Evolutionary conservation across 2,329 filamentous ascomycete genomes (phyloP), one percentile per base, ranked within the genome.

Genomic region (Sclerotinia subarctica): DNA sequence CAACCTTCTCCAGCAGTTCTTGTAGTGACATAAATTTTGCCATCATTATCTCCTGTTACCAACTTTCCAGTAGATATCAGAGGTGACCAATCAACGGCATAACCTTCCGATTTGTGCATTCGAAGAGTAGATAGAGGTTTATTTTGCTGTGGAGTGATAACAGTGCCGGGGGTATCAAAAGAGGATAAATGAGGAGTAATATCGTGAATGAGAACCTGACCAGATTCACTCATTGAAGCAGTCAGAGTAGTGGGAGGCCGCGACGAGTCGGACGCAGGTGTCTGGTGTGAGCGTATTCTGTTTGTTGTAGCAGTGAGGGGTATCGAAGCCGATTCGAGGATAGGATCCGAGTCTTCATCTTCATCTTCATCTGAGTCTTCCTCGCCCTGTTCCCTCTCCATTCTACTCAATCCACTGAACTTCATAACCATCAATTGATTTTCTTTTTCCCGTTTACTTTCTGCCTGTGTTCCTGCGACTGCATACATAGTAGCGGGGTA

Each of bases 351-450:
- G 72, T 82, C 82, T 72, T 87, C 85, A 70, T 96, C 93, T 71
- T 93, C 90, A 38, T 88, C 87, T 53, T 92, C 90, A 42, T 88
- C 87, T 24, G 86, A 86, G 47, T 90, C 88, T 21, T 90, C 89
- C 57, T 90, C 89, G 29, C 84, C 81, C 44, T 82, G 85, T 2
- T 85, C 86, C 69, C 86, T 85, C 76, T 96, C 91, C 89, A 95
- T 97, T 77, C 89, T 90, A 77, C 92, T 92, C 71, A 99, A 83
- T 21, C 94, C 92, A 77, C 93, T 97, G 78, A 99, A 89, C 82
- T 98, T 98, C 87, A 97, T 92, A 51, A 98, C 89, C 88, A 98
- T 90, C 76, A 99, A 83, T 80, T 96, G 89, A 79, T 99, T 99
- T 77, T 99, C 95, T 78, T 88, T 90, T 62, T 90, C 85, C 73